Evolutionary conservation across 352 stramenopile genomes (phyloP).

Genomic region (Pythium guiyangense): DNA sequence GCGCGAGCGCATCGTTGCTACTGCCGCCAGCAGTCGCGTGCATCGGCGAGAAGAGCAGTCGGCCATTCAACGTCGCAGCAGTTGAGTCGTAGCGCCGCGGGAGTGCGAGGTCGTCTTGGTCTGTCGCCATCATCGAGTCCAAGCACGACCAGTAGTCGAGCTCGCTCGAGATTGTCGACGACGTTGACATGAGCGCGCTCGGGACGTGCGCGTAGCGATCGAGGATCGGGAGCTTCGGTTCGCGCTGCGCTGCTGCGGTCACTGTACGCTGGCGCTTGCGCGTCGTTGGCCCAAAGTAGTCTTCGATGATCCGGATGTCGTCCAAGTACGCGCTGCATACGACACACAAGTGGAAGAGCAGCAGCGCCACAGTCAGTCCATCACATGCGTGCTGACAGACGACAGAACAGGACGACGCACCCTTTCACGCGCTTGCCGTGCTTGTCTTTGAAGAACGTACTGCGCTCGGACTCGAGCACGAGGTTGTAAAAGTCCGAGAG

Average conservation of each 20-base stretch:
- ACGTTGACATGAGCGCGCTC: slow-evolving; percentile 15
- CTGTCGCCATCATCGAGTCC: slow-evolving; percentile 13
- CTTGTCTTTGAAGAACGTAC: slow-evolving; percentile 53
- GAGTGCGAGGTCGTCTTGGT: slow-evolving; percentile 17
- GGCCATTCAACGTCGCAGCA: slow-evolving; percentile 4
- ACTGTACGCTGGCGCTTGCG: slow-evolving; percentile 3
- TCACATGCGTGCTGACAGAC: not conserved
- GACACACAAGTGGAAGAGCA: not conserved
- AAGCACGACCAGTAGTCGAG: slow-evolving; percentile 37
- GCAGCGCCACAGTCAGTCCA: not conserved
- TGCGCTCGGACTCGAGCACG: slow-evolving; percentile 68
- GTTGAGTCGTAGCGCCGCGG: slow-evolving; percentile 10
- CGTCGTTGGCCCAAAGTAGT: slow-evolving; percentile 40
- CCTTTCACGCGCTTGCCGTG: slow-evolving; percentile 51
- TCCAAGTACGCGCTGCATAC: slow-evolving; percentile 32
- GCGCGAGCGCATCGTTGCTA: not conserved
- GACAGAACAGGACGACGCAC: not conserved
- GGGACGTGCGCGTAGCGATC: slow-evolving; percentile 14
- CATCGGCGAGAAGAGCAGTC: slow-evolving; percentile 19
- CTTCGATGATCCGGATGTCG: slow-evolving; percentile 42
- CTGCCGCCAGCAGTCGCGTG: not conserved
- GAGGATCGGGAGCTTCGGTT: slow-evolving; percentile 9
- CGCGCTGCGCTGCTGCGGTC: not conserved
- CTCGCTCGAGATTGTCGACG: slow-evolving; percentile 31
- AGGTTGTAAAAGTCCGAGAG: slow-evolving; percentile 80